Evolutionary conservation across 495 filamentous ascomycete genomes (phyloP).

Genomic region (Aspergillus olivimuriae): DNA sequence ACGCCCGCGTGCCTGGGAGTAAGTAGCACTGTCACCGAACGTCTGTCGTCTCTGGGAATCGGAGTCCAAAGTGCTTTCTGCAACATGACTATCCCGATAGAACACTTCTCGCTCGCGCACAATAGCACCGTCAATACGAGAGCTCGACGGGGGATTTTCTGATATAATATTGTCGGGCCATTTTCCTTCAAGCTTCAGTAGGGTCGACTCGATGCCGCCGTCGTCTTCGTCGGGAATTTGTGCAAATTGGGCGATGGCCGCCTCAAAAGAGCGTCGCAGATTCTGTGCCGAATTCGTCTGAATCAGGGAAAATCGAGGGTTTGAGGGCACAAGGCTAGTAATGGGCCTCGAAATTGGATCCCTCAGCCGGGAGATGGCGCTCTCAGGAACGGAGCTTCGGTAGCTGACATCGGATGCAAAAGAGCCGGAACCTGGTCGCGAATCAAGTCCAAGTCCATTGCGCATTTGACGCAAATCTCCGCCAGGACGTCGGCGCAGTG

Average conservation of each 20-base stretch:
- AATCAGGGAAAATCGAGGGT: slow-evolving; percentile 54
- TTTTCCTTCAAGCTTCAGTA: slow-evolving; percentile 89
- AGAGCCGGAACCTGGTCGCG: slow-evolving; percentile 58
- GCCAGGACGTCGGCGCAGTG: slow-evolving; percentile 79
- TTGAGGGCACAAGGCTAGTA: slow-evolving; percentile 32
- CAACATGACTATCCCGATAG: slow-evolving; percentile 3
- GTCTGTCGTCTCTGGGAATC: slow-evolving; percentile 20
- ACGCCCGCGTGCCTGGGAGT: slow-evolving; percentile 25
- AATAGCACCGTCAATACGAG: neutral
- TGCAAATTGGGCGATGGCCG: slow-evolving; percentile 80
- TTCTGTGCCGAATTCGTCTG: slow-evolving; percentile 71
- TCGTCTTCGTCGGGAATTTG: slow-evolving; percentile 88
- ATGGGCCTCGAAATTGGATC: slow-evolving; percentile 25
- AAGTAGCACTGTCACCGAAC: slow-evolving; percentile 20
- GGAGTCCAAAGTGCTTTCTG: slow-evolving; percentile 10
- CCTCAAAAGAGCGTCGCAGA: slow-evolving; percentile 81
- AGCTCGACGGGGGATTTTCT: neutral
- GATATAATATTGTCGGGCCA: slow-evolving; percentile 35
- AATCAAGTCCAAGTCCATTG: slow-evolving; percentile 64
- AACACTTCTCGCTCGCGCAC: slow-evolving; percentile 5
- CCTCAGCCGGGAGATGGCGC: slow-evolving; percentile 14
- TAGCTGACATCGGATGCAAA: slow-evolving; percentile 64
- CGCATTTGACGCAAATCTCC: slow-evolving; percentile 78
- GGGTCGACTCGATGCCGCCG: slow-evolving; percentile 86
- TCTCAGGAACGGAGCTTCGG: slow-evolving; percentile 56